Conservation (phyloP, 2,329 filamentous ascomycete genomes). For the Penicillium digitatum region DNA sequence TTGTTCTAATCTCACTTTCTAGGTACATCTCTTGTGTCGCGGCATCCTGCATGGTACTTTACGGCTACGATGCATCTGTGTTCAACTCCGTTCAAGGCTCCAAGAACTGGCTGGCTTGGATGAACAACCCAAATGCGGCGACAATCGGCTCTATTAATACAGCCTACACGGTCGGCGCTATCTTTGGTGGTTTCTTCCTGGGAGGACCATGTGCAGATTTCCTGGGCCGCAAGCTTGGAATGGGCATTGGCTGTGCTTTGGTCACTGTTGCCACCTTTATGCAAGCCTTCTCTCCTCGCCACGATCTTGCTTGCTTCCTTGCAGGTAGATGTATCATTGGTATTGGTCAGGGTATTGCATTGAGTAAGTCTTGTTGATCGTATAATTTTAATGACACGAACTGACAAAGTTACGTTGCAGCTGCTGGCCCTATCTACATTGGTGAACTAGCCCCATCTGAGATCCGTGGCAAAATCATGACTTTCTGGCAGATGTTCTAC, state of each 20-base stretch:
- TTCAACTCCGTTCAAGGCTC: slow-evolving; percentile 70
- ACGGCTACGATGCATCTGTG: slow-evolving; percentile 70
- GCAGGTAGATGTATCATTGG: slow-evolving; percentile 66
- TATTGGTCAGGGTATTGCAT: slow-evolving; percentile 64
- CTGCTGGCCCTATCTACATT: slow-evolving; percentile 67
- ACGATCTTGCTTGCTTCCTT: slow-evolving; percentile 63
- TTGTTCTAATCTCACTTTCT: not conserved
- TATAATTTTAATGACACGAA: not conserved
- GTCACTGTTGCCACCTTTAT: slow-evolving; percentile 66
- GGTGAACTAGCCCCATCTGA: slow-evolving; percentile 62
- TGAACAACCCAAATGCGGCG: slow-evolving; percentile 47
- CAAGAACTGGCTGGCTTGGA: slow-evolving; percentile 62
- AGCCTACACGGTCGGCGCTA: slow-evolving; percentile 66
- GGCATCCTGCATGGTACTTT: slow-evolving; percentile 70
- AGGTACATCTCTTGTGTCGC: slow-evolving; percentile 67
- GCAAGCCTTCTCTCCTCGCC: slow-evolving; percentile 60
- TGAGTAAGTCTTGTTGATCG: slow-evolving; percentile 46
- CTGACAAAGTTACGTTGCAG: slow-evolving; percentile 32
- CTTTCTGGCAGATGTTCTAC: slow-evolving; percentile 67
- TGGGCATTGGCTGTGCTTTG: slow-evolving; percentile 61
- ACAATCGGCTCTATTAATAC: slow-evolving; percentile 61
- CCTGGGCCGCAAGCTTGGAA: slow-evolving; percentile 60
- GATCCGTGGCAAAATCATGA: slow-evolving; percentile 65
- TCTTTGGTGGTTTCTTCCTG: slow-evolving; percentile 66
- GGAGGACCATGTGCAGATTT: slow-evolving; percentile 62